Evolutionary conservation across 352 stramenopile genomes (phyloP), one percentile per base, ranked within the genome.

Genomic region (Phytophthora podocarpi): DNA sequence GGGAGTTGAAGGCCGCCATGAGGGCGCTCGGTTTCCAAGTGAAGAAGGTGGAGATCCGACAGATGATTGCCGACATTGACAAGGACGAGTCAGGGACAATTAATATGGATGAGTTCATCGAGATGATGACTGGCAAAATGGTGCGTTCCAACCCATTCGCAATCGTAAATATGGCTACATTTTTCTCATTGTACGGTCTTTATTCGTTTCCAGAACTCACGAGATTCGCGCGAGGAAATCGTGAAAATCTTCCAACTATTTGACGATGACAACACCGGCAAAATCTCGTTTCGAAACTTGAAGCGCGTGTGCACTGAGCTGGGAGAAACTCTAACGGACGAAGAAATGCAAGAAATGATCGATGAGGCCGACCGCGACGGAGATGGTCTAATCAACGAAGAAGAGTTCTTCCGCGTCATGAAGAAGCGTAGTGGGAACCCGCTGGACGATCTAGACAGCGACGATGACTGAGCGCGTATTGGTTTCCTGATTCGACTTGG

Each of bases 381-480:
- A 31, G 94, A 98, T 60, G 93, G 93, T 0, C 74, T 97, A 16
- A 97, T 98, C 67, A 98, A 97, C 58, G 87, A 97, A 41, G 94
- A 98, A 23, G 95, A 98, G 55, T 98, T 98, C 67, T 98, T 96
- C 64, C 85, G 91, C 10, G 91, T 98, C 27, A 98, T 98, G 95
- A 97, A 97, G 59, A 98, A 98, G 65, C 87, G 93, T 5, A 95
- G 88, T 12, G 93, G 97, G 5, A 96, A 97, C 42, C 93, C 93
- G 3, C 70, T 98, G 10, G 91, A 97, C 53, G 92, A 98, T 61
- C 67, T 97, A 8, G 86, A 95, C 43, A 95, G 85, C 35, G 91
- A 98, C 64, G 89, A 97, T 32, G 91, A 98, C 41, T 95, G 36
- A 82, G 8, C 23, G 5, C 13, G 26, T 15, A 21, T 41, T 26